Evolutionary conservation across 2,329 filamentous ascomycete genomes (phyloP).

Genomic region (Ophiosphaerella korrae): DNA sequence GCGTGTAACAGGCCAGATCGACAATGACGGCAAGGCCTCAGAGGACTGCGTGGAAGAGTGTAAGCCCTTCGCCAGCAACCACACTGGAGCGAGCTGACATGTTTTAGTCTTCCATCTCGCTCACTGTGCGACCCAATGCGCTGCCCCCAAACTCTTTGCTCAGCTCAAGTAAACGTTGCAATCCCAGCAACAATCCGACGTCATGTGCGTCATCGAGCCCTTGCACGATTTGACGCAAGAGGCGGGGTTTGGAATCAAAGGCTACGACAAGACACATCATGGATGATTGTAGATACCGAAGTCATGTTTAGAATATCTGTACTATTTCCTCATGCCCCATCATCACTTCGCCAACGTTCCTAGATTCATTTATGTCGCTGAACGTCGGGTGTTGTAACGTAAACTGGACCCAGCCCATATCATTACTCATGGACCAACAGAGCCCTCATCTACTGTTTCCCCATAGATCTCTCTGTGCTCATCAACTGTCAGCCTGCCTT

Average conservation of each 20-base stretch:
- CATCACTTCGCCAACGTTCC: background rate
- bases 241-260: constrained; percentile 23
- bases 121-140: constrained; percentile 91
- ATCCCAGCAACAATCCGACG: constrained; percentile 8
- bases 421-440: constrained; percentile 22
- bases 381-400: constrained; percentile 1
- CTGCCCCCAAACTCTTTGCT: constrained; percentile 93
- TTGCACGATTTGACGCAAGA: constrained; percentile 18
- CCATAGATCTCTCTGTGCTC: constrained; percentile 28
- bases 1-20: constrained; percentile 77
- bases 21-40: constrained; percentile 73
- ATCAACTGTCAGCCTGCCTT: constrained; percentile 42
- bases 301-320: constrained; percentile 47
- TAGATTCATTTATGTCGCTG: no score
- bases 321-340: constrained; percentile 32
- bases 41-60: constrained; percentile 99
- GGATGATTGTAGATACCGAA: constrained; percentile 44
- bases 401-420: constrained; percentile 25
- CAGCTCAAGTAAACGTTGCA: constrained; percentile 75
- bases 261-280: constrained; percentile 32
- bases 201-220: constrained; percentile 17
- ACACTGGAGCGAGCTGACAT: constrained; percentile 10
- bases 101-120: constrained; percentile 91
- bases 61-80: constrained; percentile 60
- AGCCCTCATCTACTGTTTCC: constrained; percentile 5